Evolutionary conservation across 345 rosid species (phyloP).

Genomic region (Euphorbia peplus): DNA sequence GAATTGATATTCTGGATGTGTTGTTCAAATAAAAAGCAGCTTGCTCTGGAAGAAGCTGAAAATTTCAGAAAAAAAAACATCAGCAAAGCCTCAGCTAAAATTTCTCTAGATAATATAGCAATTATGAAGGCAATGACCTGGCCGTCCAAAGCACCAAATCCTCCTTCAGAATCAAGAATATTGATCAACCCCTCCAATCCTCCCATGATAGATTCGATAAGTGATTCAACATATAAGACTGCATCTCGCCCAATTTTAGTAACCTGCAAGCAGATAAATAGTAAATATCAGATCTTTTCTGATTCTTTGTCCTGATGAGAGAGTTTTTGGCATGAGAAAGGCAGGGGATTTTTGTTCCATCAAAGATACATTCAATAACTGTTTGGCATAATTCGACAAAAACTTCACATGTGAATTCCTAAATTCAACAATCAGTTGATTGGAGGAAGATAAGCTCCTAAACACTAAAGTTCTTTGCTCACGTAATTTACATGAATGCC

Average conservation of each 20-base stretch:
- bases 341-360: neutral
- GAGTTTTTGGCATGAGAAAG: neutral
- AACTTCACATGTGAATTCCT: neutral
- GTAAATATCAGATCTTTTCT: conserved; percentile 3
- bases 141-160: conserved; percentile 92
- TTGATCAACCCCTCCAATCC: conserved; percentile 97
- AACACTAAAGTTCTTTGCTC: neutral
- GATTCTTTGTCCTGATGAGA: neutral
- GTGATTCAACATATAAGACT: conserved; percentile 93
- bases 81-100: neutral
- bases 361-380: neutral
- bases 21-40: conserved; percentile 87
- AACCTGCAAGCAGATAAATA: conserved; percentile 47
- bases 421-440: neutral
- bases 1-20: conserved; percentile 55
- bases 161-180: conserved; percentile 99
- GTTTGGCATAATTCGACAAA: neutral
- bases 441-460: neutral
- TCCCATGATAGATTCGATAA: conserved; percentile 97
- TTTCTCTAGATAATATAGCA: conserved; percentile 12
- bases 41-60: conserved; percentile 98
- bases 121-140: conserved; percentile 53
- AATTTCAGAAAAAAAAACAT: conserved; percentile 15
- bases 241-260: conserved; percentile 95
- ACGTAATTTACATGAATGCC: neutral